phyloP scores from a whole-genome alignment of 371 early-diverging fungal genomes.

The Mortierella sp. region DNA sequence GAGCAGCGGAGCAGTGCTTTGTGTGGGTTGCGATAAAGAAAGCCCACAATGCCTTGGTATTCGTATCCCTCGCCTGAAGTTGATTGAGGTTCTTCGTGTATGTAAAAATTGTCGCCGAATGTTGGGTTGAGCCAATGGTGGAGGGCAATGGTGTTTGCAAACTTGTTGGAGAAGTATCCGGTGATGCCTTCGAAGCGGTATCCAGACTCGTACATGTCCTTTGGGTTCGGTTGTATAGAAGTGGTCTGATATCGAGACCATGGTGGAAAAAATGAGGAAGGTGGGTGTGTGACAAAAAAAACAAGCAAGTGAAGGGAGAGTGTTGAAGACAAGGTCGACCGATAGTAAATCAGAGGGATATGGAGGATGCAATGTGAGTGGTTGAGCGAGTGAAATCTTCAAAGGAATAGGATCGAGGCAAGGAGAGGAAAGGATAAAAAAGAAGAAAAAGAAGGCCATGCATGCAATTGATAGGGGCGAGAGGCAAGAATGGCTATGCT shows the following conservation, averaged over 20 bases:
- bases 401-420: no score
- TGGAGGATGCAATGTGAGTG: no score
- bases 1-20: constrained; percentile 24
- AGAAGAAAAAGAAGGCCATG: no score
- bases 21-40: constrained; percentile 11
- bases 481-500: no score
- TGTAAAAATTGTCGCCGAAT: constrained; percentile 13
- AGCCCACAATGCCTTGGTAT: constrained; percentile 20
- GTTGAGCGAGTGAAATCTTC: no score
- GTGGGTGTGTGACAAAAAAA: background rate
- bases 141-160: constrained; percentile 19
- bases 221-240: constrained; percentile 25
- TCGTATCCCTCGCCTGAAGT: constrained; percentile 5
- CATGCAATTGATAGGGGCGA: no score
- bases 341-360: no score
- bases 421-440: no score
- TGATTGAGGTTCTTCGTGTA: background rate
- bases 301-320: background rate
- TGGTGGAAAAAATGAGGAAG: background rate
- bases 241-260: background rate
- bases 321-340: no score
- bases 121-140: constrained; percentile 15
- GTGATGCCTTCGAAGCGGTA: constrained; percentile 21
- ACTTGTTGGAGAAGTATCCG: constrained; percentile 21
- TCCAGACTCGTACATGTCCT: background rate